These are phyloP conservation scores for Nemania abortiva DNA, from an alignment of 2,329 filamentous ascomycete species.

Conservation along the genomic window DNA sequence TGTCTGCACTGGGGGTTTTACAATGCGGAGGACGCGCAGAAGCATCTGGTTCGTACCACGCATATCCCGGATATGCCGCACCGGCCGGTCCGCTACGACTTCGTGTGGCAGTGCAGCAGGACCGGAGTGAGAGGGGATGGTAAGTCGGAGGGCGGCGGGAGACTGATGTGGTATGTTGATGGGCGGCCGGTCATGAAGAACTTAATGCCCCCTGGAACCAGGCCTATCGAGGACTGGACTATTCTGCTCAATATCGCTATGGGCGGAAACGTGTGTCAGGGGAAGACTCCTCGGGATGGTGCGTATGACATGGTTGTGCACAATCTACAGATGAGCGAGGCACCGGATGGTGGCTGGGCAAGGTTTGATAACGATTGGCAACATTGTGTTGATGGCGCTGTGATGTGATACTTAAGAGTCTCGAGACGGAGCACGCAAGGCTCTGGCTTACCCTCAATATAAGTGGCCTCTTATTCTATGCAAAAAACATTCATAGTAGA, in stretches of 20 bases:
- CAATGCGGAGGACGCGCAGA: conserved; percentile 65
- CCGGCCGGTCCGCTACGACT: conserved; percentile 64
- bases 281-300: conserved; percentile 63
- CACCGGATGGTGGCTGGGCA: conserved; percentile 66
- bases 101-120: conserved; percentile 66
- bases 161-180: conserved; percentile 71
- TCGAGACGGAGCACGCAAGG: neutral
- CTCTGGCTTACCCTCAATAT: no score
- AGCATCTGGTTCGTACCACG: conserved; percentile 68
- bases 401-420: conserved; percentile 38
- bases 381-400: conserved; percentile 45
- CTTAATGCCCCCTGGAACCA: conserved; percentile 62
- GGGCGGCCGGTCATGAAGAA: conserved; percentile 69
- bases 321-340: conserved; percentile 64
- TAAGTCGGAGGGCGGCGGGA: conserved; percentile 57
- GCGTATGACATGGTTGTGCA: conserved; percentile 69
- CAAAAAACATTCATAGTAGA: no score
- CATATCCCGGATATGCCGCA: conserved; percentile 61
- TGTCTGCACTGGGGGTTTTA: conserved; percentile 71
- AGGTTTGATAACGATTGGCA: conserved; percentile 66
- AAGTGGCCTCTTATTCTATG: no score
- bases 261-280: conserved; percentile 69
- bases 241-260: conserved; percentile 72
- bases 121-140: conserved; percentile 57
- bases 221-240: conserved; percentile 67